Evolutionary conservation across 768 basidiomycete species (phyloP).

Genomic region (Candolleomyces aberdarensis): DNA sequence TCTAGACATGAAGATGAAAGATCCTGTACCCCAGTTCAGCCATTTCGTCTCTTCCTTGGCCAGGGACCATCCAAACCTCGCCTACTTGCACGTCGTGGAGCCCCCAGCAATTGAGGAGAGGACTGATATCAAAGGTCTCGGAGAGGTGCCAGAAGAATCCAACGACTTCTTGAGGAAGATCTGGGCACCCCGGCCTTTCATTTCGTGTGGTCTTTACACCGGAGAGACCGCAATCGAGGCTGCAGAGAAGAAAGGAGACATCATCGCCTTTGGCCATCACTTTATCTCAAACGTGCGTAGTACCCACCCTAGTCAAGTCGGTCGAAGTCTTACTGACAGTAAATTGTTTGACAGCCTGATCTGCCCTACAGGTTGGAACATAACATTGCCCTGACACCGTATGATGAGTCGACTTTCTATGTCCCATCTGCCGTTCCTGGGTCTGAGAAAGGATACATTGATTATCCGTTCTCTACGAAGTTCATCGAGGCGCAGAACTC

Average conservation of each 20-base stretch:
- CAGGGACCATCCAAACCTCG: conserved; percentile 36
- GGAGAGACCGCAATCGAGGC: conserved; percentile 34
- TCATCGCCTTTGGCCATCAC: conserved; percentile 27
- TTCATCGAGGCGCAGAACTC: neutral
- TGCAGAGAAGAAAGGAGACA: conserved; percentile 31
- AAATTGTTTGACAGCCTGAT: conserved; percentile 8
- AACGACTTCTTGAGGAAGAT: conserved; percentile 45
- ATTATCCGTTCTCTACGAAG: conserved; percentile 24
- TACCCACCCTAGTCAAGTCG: neutral
- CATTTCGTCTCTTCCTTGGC: conserved; percentile 43
- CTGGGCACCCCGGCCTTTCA: conserved; percentile 39
- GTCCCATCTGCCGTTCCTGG: conserved; percentile 21
- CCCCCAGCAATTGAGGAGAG: conserved; percentile 20
- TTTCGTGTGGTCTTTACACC: conserved; percentile 44
- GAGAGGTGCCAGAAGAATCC: conserved; percentile 17
- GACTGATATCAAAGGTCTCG: conserved; percentile 8
- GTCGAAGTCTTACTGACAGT: neutral
- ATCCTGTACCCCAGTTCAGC: conserved; percentile 53
- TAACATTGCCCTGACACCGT: conserved; percentile 23
- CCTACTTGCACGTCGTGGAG: conserved; percentile 53
- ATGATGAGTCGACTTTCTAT: conserved; percentile 40
- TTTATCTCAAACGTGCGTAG: conserved; percentile 31
- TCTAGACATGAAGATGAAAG: conserved; percentile 48
- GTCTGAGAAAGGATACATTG: conserved; percentile 26
- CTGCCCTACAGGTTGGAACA: conserved; percentile 9